Evolutionary conservation across 1,284 basidiomycete species (phyloP), one percentile per base, ranked within the genome.

Genomic region (Moesziomyces sp.): DNA sequence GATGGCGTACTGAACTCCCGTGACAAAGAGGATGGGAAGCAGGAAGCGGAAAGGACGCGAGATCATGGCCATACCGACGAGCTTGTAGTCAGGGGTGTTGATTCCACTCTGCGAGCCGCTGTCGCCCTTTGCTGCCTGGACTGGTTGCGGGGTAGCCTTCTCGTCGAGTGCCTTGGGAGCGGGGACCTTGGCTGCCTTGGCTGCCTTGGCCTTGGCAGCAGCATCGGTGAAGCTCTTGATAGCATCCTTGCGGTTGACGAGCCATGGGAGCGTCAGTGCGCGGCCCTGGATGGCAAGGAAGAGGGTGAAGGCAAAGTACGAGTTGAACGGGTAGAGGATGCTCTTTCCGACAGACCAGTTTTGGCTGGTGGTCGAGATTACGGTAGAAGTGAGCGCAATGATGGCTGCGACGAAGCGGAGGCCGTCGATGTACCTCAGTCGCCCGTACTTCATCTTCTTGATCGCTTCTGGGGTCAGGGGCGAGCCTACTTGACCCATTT

Each of bases 271-370:
- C 13, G 50, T 52, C 3, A 75, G 50, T 11, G 64, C 61, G 10
- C 73, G 26, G 11, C 73, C 73, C 26, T 64, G 68, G 16, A 75
- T 62, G 4, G 63, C 64, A 40, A 75, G 46, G 58, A 75, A 75
- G 18, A 75, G 73, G 5, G 64, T 63, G n/a, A 70, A 49, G 9
- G 59, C 73, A 49, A 75, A 68, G 24, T 67, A 48, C 19, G 67
- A 71, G 53, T 54, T 57, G 46, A 75, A 66, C 10, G 73, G 73
- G n/a, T 75, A 67, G 21, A 75, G 52, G n/a, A 75, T 61, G 47
- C 67, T 75, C n/a, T 33, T 52, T 5, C 67, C 68, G 10, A 60
- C 58, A 10, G 52, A 30, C 73, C 67, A 67, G 2, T 26, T 59
- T 21, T 40, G 48, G 18, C 33, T 54, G 5, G 48, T 52, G 28